phyloP scores from a whole-genome alignment of 73 alveolate species.

The Durusdinium trenchii region DNA sequence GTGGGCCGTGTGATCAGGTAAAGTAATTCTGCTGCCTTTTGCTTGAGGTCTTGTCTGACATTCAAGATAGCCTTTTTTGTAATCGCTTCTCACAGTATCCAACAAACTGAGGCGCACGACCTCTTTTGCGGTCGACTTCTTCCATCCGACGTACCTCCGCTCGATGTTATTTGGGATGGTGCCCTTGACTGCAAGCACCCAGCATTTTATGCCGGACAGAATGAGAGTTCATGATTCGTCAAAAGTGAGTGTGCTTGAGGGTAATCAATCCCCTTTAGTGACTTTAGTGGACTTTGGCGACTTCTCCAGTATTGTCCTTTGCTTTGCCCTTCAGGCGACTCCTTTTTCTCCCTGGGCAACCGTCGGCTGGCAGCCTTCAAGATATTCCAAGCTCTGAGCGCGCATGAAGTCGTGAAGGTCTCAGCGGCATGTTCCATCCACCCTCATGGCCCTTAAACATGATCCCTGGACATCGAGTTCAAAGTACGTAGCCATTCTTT shows the following conservation, averaged over 20 bases:
- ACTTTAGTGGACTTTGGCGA: not conserved
- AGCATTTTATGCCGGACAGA: too few relatives aligned
- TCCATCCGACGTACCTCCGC: not conserved
- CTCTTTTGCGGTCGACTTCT: not conserved
- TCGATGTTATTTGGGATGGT: not conserved
- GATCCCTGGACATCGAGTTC: slow-evolving; percentile 19
- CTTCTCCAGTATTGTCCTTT: not conserved
- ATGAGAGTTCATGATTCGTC: too few relatives aligned
- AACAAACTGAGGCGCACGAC: slow-evolving; percentile 1
- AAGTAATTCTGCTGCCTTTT: too few relatives aligned
- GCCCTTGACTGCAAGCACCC: not conserved
- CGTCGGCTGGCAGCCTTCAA: slow-evolving; percentile 58
- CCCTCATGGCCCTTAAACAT: slow-evolving; percentile 28
- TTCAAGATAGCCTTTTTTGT: too few relatives aligned
- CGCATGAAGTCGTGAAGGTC: not conserved
- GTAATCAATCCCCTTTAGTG: not conserved
- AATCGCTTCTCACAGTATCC: not conserved
- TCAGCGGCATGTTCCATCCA: not conserved
- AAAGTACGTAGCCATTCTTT: too few relatives aligned
- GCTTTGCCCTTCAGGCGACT: not conserved
- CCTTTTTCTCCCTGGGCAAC: slow-evolving; percentile 24
- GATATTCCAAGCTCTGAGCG: slow-evolving; percentile 2
- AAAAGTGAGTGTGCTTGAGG: too few relatives aligned
- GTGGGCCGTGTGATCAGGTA: not conserved
- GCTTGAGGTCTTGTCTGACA: not conserved